Evolutionary conservation across 2,329 filamentous ascomycete species (phyloP).

Genomic region (Colletotrichum lupini): DNA sequence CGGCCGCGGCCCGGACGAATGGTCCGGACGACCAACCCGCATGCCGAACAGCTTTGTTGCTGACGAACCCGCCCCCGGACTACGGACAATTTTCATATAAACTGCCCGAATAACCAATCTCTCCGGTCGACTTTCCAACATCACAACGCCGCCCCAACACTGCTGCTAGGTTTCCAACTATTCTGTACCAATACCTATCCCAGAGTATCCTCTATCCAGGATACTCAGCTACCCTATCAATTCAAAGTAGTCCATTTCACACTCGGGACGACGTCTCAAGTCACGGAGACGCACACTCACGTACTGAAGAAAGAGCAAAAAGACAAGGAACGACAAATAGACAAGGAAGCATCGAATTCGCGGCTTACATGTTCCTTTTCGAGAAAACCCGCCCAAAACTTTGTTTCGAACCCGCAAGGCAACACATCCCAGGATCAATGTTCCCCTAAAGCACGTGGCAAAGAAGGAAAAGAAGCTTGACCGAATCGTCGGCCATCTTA

Average conservation of each 20-base stretch:
- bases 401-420: not conserved
- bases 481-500: not conserved
- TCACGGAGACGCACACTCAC: too few relatives aligned
- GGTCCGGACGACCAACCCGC: not conserved
- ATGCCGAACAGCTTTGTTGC: not conserved
- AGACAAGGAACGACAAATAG: too few relatives aligned
- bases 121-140: not conserved
- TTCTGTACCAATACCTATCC: not conserved
- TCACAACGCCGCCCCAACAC: not conserved
- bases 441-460: not conserved
- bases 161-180: not conserved
- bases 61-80: not conserved
- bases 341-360: too few relatives aligned
- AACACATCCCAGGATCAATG: not conserved
- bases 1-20: conserved; percentile 21
- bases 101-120: not conserved
- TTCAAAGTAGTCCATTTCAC: not conserved
- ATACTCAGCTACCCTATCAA: not conserved
- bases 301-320: not conserved
- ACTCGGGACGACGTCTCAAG: not conserved
- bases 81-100: not conserved
- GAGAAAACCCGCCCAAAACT: not conserved
- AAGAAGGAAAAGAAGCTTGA: not conserved
- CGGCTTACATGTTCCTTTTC: not conserved
- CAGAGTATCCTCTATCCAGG: not conserved